Base-by-base conservation (phyloP, 2,329 filamentous ascomycete genomes). In the Calycina marina region DNA sequence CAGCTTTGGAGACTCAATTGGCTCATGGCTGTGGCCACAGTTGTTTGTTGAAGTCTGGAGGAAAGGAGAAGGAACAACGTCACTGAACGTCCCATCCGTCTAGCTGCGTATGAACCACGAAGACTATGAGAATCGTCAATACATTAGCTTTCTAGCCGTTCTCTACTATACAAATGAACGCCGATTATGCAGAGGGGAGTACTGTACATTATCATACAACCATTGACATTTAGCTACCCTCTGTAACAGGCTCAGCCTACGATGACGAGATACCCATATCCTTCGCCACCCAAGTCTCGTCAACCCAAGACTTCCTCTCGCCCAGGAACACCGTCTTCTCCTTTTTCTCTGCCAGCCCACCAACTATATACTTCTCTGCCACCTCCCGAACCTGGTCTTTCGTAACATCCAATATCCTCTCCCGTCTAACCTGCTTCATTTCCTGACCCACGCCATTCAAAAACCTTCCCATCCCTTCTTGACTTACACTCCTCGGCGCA, bases 381-480 rank as follows among this genome's bases (percentile, higher is more conserved):
- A 76, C 86, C 25, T 76, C 66, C 40, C 76, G 75, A 6, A 98
- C 80, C 46, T 93, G 77, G 41, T 78, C 71, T 40, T 73, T 75
- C 3, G 70, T 82, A 24, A 94, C 86, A 53, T 94, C 88, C 4
- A 98, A 66, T 36, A 98, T 64, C 50, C 79, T 75, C 56, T 90
- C 81, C 45, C 90, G 68, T 54, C 83, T 75, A 47, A 62, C 69
- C 59, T 94, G 85, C 50, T 80, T 77, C 85, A 96, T 93, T 47
- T 84, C 79, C 38, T 90, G 72, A 1, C 80, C 83, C 20, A 98
- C 68, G 9, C 85, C 85, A 17, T 75, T 80, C 49, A 93, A 61
- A 57, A 98, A 98, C 33, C 76, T 67, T 26, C 71, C 68, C 73
- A 93, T 81, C 20, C 88, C 90, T 54, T 96, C 88, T 31, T 80